Conservation (phyloP, 352 stramenopile species). For the Globisporangium ultimum region DNA sequence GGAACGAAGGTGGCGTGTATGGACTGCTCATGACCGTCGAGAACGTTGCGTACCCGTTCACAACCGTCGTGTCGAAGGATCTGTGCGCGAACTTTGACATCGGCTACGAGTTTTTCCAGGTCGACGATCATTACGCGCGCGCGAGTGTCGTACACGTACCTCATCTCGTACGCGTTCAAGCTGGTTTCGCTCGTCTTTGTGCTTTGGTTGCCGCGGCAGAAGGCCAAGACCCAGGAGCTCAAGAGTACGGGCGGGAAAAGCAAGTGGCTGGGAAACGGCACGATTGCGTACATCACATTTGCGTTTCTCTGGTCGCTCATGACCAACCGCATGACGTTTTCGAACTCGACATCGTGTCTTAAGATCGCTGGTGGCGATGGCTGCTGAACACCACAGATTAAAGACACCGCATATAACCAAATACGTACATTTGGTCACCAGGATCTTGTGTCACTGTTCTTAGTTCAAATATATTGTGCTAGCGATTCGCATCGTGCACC, state of each 20-base stretch:
- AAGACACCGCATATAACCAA: neutral
- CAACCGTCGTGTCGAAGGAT: constrained; percentile 47
- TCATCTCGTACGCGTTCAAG: constrained; percentile 39
- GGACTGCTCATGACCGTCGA: constrained; percentile 39
- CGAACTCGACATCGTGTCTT: constrained; percentile 30
- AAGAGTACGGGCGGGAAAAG: constrained; percentile 31
- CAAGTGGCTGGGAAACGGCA: constrained; percentile 31
- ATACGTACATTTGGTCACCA: too few species aligned
- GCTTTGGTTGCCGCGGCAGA: constrained; percentile 36
- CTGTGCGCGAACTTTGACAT: constrained; percentile 45
- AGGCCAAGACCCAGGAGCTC: constrained; percentile 37
- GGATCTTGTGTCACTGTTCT: too few species aligned
- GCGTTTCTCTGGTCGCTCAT: constrained; percentile 45
- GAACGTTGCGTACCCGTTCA: constrained; percentile 35
- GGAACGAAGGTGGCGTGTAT: constrained; percentile 46
- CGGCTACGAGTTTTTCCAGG: constrained; percentile 20
- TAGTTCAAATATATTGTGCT: too few species aligned
- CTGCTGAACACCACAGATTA: constrained; percentile 12
- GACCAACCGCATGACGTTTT: constrained; percentile 53
- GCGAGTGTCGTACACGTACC: constrained; percentile 34
- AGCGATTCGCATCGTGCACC: too few species aligned
- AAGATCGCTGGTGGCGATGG: constrained; percentile 34
- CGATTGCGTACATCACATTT: constrained; percentile 33
- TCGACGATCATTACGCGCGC: constrained; percentile 24
- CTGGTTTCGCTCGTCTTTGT: constrained; percentile 35